Percentiles rank a stretch among this genome's conserved stretches.
These are phyloP conservation scores for Blastocystis sp. DNA, from an alignment of 352 stramenopile genomes.

Conservation along the genomic window DNA sequence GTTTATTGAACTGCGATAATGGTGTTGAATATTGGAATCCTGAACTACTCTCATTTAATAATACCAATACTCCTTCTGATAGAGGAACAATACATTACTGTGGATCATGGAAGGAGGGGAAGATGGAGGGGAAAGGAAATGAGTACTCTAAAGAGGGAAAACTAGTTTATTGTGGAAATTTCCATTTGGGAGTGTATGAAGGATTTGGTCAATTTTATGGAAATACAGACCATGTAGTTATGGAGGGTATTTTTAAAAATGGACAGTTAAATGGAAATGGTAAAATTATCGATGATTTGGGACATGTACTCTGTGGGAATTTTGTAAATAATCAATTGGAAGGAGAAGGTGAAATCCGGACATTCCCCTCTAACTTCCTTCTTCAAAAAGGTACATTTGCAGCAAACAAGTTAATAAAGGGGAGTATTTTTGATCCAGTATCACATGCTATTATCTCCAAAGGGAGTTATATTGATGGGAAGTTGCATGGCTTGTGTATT, in stretches of 20 bases:
- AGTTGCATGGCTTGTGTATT: not conserved
- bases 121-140: not conserved
- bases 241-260: not conserved
- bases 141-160: not conserved
- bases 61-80: too few species aligned
- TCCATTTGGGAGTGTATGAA: not conserved
- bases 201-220: not conserved
- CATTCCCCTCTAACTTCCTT: not conserved
- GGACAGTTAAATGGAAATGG: not conserved
- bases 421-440: not conserved
- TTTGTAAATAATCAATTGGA: not conserved
- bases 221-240: not conserved
- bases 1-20: not conserved
- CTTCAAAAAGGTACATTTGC: not conserved
- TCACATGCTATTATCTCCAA: not conserved
- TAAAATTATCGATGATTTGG: not conserved
- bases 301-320: not conserved
- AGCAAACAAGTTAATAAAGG: not conserved
- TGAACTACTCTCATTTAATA: too few species aligned
- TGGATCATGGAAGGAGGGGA: too few species aligned
- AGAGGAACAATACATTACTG: too few species aligned
- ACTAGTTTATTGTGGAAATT: not conserved
- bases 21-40: too few species aligned
- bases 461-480: not conserved
- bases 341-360: not conserved